These are phyloP conservation scores for Chytriomyces hyalinus DNA, from an alignment of 192 early-diverging fungal species.

Conservation along the genomic window DNA sequence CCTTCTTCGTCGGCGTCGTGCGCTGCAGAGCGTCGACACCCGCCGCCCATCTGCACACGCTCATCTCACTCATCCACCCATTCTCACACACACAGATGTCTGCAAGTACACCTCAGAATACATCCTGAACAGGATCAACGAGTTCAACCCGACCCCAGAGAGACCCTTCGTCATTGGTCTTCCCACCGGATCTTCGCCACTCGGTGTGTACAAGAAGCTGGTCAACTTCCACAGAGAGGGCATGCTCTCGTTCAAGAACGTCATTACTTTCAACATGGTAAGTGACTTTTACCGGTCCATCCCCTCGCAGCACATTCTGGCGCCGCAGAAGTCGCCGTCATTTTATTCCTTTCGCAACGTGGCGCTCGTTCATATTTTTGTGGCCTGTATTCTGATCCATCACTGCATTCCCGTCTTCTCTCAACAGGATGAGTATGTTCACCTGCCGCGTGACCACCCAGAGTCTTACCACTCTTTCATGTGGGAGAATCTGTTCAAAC, in stretches of 20 bases:
- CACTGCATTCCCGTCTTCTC: neutral
- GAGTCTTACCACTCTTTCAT: slow-evolving; percentile 92
- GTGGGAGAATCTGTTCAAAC: slow-evolving; percentile 90
- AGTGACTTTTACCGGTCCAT: neutral
- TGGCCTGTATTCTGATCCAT: too few relatives aligned
- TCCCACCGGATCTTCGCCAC: slow-evolving; percentile 85
- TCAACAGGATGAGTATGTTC: slow-evolving; percentile 77
- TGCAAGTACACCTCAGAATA: slow-evolving; percentile 65
- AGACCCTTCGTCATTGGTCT: slow-evolving; percentile 86
- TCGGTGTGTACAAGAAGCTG: slow-evolving; percentile 79
- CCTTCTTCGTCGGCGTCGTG: too few relatives aligned
- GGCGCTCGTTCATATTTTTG: neutral
- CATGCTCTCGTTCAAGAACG: slow-evolving; percentile 75
- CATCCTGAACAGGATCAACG: slow-evolving; percentile 77
- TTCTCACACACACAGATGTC: slow-evolving; percentile 2
- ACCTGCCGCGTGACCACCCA: slow-evolving; percentile 81
- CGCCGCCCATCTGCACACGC: neutral
- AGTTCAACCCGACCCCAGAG: slow-evolving; percentile 74
- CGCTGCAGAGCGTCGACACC: too few relatives aligned
- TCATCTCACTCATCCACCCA: neutral
- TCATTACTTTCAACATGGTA: slow-evolving; percentile 86
- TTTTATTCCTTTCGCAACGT: neutral
- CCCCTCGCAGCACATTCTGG: too few relatives aligned
- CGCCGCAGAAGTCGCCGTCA: neutral
- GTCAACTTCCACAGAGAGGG: slow-evolving; percentile 73